A percentile compares a stretch with the other conserved stretches of the same genome.
Conservation (phyloP, 192 early-diverging fungal genomes). For the Backusella mclennaniae region DNA sequence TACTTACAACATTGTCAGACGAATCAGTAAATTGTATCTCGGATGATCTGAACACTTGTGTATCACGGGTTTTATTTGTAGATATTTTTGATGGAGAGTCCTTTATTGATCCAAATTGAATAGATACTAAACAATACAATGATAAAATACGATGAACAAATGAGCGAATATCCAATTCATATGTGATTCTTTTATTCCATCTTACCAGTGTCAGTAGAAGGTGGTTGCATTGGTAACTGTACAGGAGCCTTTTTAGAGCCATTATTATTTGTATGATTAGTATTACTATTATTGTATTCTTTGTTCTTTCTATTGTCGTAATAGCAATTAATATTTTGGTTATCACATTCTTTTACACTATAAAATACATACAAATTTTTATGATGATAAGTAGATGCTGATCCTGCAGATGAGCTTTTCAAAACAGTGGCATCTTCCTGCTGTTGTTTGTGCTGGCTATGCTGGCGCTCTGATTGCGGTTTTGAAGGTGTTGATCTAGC, state of each 20-base stretch:
- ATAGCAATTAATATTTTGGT: background rate
- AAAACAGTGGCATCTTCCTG: background rate
- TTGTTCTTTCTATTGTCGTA: background rate
- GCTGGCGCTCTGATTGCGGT: background rate
- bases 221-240: conserved; percentile 16
- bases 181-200: background rate
- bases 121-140: background rate
- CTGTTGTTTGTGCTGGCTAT: background rate
- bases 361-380: conserved; percentile 10
- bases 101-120: conserved; percentile 23
- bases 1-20: conserved; percentile 10
- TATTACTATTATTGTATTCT: conserved; percentile 4
- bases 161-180: background rate
- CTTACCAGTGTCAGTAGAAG: conserved; percentile 23
- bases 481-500: conserved; percentile 1
- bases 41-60: background rate
- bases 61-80: conserved; percentile 22
- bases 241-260: conserved; percentile 9
- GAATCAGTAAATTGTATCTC: conserved; percentile 2
- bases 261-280: conserved; percentile 5
- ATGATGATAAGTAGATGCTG: background rate
- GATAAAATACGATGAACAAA: background rate
- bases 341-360: background rate
- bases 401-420: conserved; percentile 5
- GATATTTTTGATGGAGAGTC: conserved; percentile 21